A percentile compares a stretch with the other conserved stretches of the same genome.
These are phyloP conservation scores for Pichia terricola DNA, from an alignment of 1,139 yeast species.

Conservation along the genomic window DNA sequence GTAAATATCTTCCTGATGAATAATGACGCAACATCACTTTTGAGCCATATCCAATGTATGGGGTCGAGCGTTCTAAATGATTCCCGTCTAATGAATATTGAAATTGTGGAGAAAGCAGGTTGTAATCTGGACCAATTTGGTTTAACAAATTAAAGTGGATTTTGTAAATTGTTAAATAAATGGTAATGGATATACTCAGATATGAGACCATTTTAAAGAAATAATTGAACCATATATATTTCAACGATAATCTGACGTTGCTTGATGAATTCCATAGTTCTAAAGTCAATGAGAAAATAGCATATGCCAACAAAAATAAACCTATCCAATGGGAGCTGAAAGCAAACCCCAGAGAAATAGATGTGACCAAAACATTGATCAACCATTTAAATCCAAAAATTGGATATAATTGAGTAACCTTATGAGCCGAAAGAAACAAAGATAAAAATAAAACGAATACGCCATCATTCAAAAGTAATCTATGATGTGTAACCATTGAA, in stretches of 20 bases:
- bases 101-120: conserved; percentile 47
- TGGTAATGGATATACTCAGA: conserved; percentile 37
- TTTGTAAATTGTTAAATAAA: conserved; percentile 41
- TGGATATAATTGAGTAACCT: conserved; percentile 25
- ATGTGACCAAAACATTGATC: conserved; percentile 32
- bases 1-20: conserved; percentile 55
- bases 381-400: conserved; percentile 40
- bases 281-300: conserved; percentile 30
- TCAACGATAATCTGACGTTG: conserved; percentile 37
- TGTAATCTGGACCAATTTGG: conserved; percentile 40
- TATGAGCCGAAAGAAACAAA: conserved; percentile 35
- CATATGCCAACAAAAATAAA: conserved; percentile 42
- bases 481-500: conserved; percentile 40
- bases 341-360: conserved; percentile 44
- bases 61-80: conserved; percentile 32
- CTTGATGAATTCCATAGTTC: conserved; percentile 52
- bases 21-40: conserved; percentile 57
- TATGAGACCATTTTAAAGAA: conserved; percentile 29
- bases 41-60: conserved; percentile 55
- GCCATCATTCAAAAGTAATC: conserved; percentile 42
- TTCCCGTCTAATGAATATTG: conserved; percentile 41
- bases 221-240: conserved; percentile 28
- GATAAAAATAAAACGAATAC: conserved; percentile 40
- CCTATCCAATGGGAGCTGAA: conserved; percentile 50
- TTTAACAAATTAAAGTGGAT: conserved; percentile 42